phyloP scores from a whole-genome alignment of 176 grass and related monocot genomes.

The Oryza brachyantha region DNA sequence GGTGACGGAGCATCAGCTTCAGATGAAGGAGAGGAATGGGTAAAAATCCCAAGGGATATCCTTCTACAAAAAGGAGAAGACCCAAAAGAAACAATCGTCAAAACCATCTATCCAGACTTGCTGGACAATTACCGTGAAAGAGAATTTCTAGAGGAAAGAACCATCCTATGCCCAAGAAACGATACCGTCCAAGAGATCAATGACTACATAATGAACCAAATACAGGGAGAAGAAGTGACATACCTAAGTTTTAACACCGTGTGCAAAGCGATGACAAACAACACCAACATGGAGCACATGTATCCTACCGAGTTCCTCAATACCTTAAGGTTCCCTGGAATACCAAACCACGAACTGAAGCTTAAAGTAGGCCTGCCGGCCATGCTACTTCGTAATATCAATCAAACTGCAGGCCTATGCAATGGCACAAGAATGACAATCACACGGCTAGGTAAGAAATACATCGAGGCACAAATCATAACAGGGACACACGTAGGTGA shows the following conservation, averaged over 20 bases:
- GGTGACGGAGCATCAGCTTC: not conserved
- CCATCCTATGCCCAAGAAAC: not conserved
- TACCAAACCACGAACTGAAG: not conserved
- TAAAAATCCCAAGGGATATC: not conserved
- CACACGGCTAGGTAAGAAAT: not conserved
- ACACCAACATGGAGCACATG: not conserved
- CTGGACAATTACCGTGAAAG: not conserved
- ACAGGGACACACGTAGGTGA: not conserved
- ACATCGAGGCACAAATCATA: not conserved
- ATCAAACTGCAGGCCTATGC: not conserved
- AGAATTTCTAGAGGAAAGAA: not conserved
- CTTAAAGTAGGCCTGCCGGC: not conserved
- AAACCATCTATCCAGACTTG: slow-evolving; percentile 1
- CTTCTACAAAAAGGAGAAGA: not conserved
- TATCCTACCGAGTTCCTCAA: not conserved
- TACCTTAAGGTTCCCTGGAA: not conserved
- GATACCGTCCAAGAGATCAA: not conserved
- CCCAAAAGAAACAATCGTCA: not conserved
- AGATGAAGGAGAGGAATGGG: not conserved
- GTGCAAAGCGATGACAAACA: not conserved
- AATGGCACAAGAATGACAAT: not conserved
- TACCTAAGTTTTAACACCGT: not conserved
- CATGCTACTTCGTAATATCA: not conserved
- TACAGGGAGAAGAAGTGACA: not conserved
- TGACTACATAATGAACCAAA: slow-evolving; percentile 1